These are phyloP conservation scores for Pythium biforme DNA, from an alignment of 352 stramenopile genomes.

Conservation along the genomic window DNA sequence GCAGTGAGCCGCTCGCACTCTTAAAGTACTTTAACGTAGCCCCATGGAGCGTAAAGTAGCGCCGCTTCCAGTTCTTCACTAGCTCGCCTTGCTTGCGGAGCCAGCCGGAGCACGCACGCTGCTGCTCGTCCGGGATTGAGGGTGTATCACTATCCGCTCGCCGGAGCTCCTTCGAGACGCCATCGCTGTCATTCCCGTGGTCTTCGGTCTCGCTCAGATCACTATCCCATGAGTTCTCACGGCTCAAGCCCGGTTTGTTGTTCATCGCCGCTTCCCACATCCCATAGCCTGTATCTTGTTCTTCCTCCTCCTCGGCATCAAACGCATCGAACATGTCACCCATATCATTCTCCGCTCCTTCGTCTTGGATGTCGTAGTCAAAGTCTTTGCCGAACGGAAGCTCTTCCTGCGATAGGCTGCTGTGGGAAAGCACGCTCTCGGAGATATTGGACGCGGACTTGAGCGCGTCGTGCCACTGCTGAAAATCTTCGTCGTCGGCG, in stretches of 20 bases:
- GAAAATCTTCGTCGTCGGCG: constrained; percentile 50
- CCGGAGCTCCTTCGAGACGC: constrained; percentile 18
- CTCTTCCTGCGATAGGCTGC: constrained; percentile 24
- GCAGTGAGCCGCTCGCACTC: constrained; percentile 50
- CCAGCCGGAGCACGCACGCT: constrained; percentile 53
- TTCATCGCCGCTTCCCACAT: constrained; percentile 68
- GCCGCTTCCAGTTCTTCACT: constrained; percentile 71
- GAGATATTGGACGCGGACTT: constrained; percentile 54
- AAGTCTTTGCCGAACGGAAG: constrained; percentile 51
- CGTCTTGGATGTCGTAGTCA: constrained; percentile 38
- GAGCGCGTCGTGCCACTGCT: constrained; percentile 55
- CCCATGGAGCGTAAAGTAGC: constrained; percentile 74
- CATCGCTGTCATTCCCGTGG: constrained; percentile 12
- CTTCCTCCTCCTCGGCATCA: constrained; percentile 17
- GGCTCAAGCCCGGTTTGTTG: constrained; percentile 30
- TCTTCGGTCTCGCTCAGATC: constrained; percentile 21
- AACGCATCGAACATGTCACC: constrained; percentile 32
- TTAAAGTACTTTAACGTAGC: constrained; percentile 79
- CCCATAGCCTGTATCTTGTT: constrained; percentile 29
- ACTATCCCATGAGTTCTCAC: constrained; percentile 40
- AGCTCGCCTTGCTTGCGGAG: constrained; percentile 62
- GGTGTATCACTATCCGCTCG: constrained; percentile 29
- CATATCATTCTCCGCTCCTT: constrained; percentile 9
- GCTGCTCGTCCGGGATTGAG: constrained; percentile 24
- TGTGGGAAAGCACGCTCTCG: constrained; percentile 60